Evolutionary conservation across 1,284 basidiomycete species (phyloP).

Genomic region (Leccinum fallax): DNA sequence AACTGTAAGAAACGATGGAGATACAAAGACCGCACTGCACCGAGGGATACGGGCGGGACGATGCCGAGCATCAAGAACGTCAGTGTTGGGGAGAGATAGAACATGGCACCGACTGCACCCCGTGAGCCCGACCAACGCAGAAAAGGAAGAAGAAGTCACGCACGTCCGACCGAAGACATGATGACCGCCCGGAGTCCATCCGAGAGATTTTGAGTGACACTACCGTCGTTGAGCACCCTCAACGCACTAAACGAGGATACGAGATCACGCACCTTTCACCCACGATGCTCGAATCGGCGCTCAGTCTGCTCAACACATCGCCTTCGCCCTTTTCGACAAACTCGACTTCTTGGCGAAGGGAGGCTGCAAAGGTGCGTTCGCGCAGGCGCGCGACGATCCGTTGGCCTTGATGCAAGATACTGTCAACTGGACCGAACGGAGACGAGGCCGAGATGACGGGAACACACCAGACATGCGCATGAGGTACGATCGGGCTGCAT

Average conservation of each 20-base stretch:
- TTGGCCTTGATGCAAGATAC: slow-evolving; percentile 57
- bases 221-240: slow-evolving; percentile 27
- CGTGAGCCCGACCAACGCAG: slow-evolving; percentile 2
- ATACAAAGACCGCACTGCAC: slow-evolving; percentile 48
- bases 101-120: slow-evolving; percentile 86
- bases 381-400: slow-evolving; percentile 91
- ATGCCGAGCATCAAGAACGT: slow-evolving; percentile 93
- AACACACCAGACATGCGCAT: slow-evolving; percentile 80
- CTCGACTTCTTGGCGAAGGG: slow-evolving; percentile 88
- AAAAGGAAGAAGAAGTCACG: slow-evolving; percentile 35
- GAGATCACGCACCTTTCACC: slow-evolving; percentile 73
- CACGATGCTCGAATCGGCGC: slow-evolving; percentile 91
- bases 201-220: slow-evolving; percentile 88
- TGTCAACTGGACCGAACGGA: background rate
- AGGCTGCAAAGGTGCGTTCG: slow-evolving; percentile 79
- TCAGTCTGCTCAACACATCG: slow-evolving; percentile 65
- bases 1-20: background rate
- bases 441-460: background rate
- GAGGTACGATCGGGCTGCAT: slow-evolving; percentile 85
- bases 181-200: slow-evolving; percentile 88
- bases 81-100: slow-evolving; percentile 89
- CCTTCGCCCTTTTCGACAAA: slow-evolving; percentile 93
- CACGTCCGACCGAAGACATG: slow-evolving; percentile 87
- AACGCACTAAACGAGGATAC: background rate
- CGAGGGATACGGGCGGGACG: slow-evolving; percentile 94